Percentiles rank a stretch among this genome's conserved stretches.
Conservation (phyloP, 106 monocot species). For the Dactylorhiza incarnata region DNA sequence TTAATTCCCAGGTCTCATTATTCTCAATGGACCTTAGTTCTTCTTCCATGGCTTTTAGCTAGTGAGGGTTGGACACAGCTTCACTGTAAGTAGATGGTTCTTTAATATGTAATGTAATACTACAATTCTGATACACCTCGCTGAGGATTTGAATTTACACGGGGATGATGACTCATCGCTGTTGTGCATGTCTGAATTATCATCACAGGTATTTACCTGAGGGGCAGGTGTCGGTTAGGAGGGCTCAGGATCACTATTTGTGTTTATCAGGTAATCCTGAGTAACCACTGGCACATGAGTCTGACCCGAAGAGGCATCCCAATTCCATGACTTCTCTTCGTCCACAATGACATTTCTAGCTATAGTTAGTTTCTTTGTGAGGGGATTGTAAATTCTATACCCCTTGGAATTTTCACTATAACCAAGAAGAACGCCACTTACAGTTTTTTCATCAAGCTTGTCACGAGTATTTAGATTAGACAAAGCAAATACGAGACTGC, state of each 20-base stretch:
- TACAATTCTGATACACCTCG: too few relatives aligned
- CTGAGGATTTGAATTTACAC: too few relatives aligned
- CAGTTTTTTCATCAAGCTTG: too few relatives aligned
- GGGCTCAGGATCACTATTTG: not conserved
- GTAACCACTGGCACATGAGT: not conserved
- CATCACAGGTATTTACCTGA: too few relatives aligned
- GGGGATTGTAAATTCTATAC: too few relatives aligned
- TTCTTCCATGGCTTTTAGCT: not conserved
- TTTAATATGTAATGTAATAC: not conserved
- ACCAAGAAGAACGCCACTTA: too few relatives aligned
- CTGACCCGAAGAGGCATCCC: not conserved
- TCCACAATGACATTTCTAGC: constrained; percentile 10
- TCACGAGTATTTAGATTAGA: too few relatives aligned
- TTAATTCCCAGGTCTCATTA: not conserved
- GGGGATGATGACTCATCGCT: too few relatives aligned
- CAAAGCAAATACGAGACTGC: not conserved
- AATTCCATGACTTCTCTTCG: constrained; percentile 1
- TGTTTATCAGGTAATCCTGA: not conserved
- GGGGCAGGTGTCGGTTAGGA: too few relatives aligned
- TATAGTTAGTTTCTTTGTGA: not conserved
- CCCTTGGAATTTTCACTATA: too few relatives aligned
- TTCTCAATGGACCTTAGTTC: not conserved
- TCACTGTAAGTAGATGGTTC: not conserved
- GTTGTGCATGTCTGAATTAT: too few relatives aligned
- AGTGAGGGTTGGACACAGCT: not conserved